Evolutionary conservation across 2,329 filamentous ascomycete genomes (phyloP), one percentile per base, ranked within the genome.

Genomic region (Botrytis porri): DNA sequence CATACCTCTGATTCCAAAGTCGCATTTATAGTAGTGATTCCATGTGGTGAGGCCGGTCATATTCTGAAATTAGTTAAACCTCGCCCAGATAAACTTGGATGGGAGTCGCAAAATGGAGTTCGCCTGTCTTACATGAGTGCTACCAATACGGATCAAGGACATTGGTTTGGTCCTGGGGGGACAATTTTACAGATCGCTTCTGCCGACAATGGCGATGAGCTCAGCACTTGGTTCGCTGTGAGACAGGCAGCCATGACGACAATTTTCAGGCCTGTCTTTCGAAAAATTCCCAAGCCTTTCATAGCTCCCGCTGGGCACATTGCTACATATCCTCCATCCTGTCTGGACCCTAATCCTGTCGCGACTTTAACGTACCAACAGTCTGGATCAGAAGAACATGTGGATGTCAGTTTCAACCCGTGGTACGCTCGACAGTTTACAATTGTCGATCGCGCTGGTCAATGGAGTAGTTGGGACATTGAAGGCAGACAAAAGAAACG

Each of bases 391-490:
- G 82, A 81, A 43, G 79, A 84, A 0, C 90, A 93, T 77, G 85
- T 85, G 0, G 90, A 94, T 80, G 83, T 92, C 4, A 82, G 87
- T 0, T 92, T 94, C 79, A 91, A 90, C 75, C 88, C 90, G 0
- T 87, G 82, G 80, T 88, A 84, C 73, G 82, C 84, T 25, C 86
- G 88, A 1, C 90, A 92, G 77, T 82, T 94, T 70, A 90, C 86
- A 25, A 83, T 94, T 39, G 84, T 94, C 29, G 90, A 94, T 77
- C 84, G 88, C 69, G 82, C 82, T 48, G 92, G 91, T 1, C 84
- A 83, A 73, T 95, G 92, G 92, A 89, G 84, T 61, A 81, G 93
- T 6, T 93, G 90, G 89, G 85, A 92, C 74, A 74, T 81, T 59
- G 80, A 81, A 66, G 76, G 74, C 12, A 54, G 65, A 25, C 74